Percentiles rank a stretch among this genome's conserved stretches.
phyloP scores from a whole-genome alignment of 768 basidiomycete genomes.

The Mrakia hoshinonis region DNA sequence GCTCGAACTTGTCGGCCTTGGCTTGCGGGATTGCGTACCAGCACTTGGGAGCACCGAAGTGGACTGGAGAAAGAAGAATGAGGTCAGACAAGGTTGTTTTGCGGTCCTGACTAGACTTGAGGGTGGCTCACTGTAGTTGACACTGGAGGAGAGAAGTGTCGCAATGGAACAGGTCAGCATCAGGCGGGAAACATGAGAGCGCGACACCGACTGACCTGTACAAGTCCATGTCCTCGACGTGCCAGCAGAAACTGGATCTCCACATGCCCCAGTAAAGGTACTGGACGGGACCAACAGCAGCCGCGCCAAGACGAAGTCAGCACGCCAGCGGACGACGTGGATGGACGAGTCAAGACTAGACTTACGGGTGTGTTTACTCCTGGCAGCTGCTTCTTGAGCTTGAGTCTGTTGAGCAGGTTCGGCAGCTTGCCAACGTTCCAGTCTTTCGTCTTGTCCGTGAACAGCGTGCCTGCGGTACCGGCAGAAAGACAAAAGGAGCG shows the following conservation, averaged over 20 bases:
- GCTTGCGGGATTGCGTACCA: slow-evolving; percentile 96
- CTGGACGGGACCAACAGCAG: neutral
- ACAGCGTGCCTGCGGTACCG: slow-evolving; percentile 40
- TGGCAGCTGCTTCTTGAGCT: slow-evolving; percentile 62
- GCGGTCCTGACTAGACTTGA: neutral
- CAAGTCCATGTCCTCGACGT: slow-evolving; percentile 98
- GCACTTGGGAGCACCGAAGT: slow-evolving; percentile 87
- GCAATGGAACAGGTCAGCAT: neutral
- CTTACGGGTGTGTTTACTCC: slow-evolving; percentile 80
- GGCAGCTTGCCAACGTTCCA: slow-evolving; percentile 95
- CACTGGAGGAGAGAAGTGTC: slow-evolving; percentile 38
- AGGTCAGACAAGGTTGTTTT: neutral
- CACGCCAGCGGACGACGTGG: neutral
- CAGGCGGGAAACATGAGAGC: too few relatives aligned
- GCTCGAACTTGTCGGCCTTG: slow-evolving; percentile 70
- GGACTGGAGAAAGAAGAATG: slow-evolving; percentile 43
- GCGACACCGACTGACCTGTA: slow-evolving; percentile 51
- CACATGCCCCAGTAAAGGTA: slow-evolving; percentile 65
- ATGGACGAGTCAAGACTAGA: neutral
- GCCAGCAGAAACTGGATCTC: slow-evolving; percentile 97
- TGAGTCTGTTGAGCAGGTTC: slow-evolving; percentile 70
- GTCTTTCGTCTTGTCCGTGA: slow-evolving; percentile 61
- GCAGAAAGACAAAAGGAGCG: slow-evolving; percentile 50
- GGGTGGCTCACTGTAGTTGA: slow-evolving; percentile 61
- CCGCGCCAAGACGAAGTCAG: neutral